phyloP scores from a whole-genome alignment of 129 eudicot genomes.

The Glebionis coronaria region DNA sequence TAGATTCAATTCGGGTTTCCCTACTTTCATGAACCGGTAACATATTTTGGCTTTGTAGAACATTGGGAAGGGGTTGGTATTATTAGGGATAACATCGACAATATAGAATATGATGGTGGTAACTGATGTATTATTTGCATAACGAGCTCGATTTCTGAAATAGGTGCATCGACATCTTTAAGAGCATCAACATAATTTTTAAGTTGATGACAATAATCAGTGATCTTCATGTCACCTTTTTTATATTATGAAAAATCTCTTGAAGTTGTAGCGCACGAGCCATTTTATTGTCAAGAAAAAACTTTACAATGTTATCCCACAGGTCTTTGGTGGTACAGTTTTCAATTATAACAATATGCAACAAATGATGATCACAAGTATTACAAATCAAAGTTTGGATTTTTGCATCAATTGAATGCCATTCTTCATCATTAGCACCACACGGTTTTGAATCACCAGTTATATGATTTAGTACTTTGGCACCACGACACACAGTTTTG shows the following conservation, averaged over 20 bases:
- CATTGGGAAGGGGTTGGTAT: not conserved
- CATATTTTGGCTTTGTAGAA: not conserved
- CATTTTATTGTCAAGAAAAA: not conserved
- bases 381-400: not conserved
- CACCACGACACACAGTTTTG: not conserved
- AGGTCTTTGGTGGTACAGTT: too few relatives aligned
- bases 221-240: too few relatives aligned
- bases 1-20: not conserved
- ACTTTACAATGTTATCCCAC: not conserved
- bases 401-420: not conserved
- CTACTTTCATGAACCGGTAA: not conserved
- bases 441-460: not conserved
- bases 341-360: too few relatives aligned
- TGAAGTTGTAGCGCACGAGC: too few relatives aligned
- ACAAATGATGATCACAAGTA: too few relatives aligned
- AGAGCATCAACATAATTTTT: not conserved
- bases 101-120: constrained; percentile 1
- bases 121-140: not conserved
- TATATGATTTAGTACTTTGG: not conserved
- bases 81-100: not conserved
- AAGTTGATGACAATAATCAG: too few relatives aligned
- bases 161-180: not conserved
- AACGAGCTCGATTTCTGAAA: not conserved
- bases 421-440: not conserved
- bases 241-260: too few relatives aligned